phyloP scores from a whole-genome alignment of 2,329 filamentous ascomycete species.

The Talaromyces islandicus region DNA sequence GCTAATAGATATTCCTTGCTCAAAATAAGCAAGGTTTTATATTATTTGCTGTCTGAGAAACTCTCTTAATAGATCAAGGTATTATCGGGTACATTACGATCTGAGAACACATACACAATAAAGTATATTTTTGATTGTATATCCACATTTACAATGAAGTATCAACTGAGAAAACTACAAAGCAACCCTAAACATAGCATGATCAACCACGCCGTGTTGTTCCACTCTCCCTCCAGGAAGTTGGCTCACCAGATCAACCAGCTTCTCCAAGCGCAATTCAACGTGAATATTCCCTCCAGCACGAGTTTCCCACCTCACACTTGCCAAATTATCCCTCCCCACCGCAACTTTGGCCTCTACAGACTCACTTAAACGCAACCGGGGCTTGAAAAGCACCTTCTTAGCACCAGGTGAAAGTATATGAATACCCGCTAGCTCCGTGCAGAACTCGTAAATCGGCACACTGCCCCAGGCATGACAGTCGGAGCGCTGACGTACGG shows the following conservation, averaged over 20 bases:
- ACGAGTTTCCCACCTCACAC: slow-evolving; percentile 13
- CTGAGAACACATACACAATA: not conserved
- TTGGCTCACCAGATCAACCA: slow-evolving; percentile 14
- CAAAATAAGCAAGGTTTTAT: not conserved
- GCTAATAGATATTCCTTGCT: not conserved
- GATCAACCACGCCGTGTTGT: slow-evolving; percentile 13
- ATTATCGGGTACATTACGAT: too few species aligned
- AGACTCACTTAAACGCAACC: not conserved
- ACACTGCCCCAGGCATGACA: slow-evolving; percentile 42
- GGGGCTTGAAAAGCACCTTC: slow-evolving; percentile 1
- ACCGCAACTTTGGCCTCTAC: slow-evolving; percentile 17
- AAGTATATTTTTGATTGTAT: not conserved
- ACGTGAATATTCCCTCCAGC: slow-evolving; percentile 10
- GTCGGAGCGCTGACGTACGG: slow-evolving; percentile 38
- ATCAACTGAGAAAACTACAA: not conserved
- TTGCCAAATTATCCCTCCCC: slow-evolving; percentile 18
- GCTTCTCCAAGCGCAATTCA: slow-evolving; percentile 14
- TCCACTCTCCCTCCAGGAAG: slow-evolving; percentile 12
- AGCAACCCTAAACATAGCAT: not conserved
- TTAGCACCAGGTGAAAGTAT: not conserved
- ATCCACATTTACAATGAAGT: not conserved
- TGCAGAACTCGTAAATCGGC: slow-evolving; percentile 34
- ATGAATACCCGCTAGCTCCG: not conserved
- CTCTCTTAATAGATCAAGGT: not conserved
- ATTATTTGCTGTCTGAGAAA: not conserved